Evolutionary conservation across 2,329 filamentous ascomycete species (phyloP).

Genomic region (Mycosphaerella sp.): DNA sequence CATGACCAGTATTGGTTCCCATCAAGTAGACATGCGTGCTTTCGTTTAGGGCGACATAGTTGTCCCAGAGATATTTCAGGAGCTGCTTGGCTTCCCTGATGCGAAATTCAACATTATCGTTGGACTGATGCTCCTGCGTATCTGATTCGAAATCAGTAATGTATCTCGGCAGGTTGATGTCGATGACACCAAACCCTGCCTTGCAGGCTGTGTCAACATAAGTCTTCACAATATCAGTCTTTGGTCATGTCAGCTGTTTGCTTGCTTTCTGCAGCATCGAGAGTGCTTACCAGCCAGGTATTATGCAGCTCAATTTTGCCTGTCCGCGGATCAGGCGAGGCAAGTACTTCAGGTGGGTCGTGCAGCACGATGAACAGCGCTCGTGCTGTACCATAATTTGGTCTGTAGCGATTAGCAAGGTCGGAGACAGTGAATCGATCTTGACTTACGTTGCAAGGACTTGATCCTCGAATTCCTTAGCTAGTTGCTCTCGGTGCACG

Average conservation of each 20-base stretch:
- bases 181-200: constrained; percentile 77
- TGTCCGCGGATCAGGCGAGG: constrained; percentile 46
- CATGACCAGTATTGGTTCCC: constrained; percentile 83
- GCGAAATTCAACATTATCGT: constrained; percentile 44
- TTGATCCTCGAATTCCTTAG: constrained; percentile 29
- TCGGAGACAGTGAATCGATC: not conserved
- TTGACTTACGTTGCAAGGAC: constrained; percentile 31
- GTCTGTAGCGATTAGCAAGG: constrained; percentile 38
- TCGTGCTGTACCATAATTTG: constrained; percentile 59
- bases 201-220: constrained; percentile 79
- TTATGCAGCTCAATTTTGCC: constrained; percentile 76
- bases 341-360: constrained; percentile 50
- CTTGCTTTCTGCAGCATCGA: constrained; percentile 28
- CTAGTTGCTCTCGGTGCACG: constrained; percentile 60
- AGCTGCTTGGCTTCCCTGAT: constrained; percentile 57
- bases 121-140: constrained; percentile 34
- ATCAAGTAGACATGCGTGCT: constrained; percentile 73
- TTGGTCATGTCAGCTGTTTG: constrained; percentile 39
- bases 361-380: constrained; percentile 76
- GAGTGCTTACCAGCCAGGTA: constrained; percentile 68
- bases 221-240: constrained; percentile 74
- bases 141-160: constrained; percentile 52
- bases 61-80: constrained; percentile 89
- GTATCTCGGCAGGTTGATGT: constrained; percentile 82
- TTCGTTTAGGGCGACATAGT: constrained; percentile 75